Conservation (phyloP, 202 grass and related monocot genomes). For the Hordeum pubiflorum region DNA sequence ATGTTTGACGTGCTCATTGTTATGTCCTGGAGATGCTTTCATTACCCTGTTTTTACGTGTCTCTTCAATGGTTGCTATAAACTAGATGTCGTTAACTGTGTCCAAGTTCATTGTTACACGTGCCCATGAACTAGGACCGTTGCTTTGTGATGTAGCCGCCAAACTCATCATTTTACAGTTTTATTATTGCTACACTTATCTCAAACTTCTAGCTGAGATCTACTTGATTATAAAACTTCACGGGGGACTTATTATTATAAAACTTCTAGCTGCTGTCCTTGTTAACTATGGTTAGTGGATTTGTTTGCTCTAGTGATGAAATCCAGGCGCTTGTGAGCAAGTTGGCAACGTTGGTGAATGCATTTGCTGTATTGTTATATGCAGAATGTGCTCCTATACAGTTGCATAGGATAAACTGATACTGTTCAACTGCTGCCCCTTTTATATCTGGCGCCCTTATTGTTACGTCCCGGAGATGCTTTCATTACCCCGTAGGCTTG, state of each 20-base stretch:
- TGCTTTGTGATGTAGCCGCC: not conserved
- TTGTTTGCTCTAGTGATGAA: not conserved
- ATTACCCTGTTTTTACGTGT: no score
- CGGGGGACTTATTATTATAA: constrained; percentile 18
- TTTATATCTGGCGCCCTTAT: not conserved
- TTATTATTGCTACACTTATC: not conserved
- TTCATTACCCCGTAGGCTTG: not conserved
- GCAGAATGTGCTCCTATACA: not conserved
- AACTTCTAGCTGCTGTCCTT: no score
- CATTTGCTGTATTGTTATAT: not conserved
- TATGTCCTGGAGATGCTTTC: not conserved
- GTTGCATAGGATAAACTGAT: not conserved
- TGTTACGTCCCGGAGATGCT: not conserved
- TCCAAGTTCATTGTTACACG: not conserved
- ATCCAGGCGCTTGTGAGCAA: not conserved
- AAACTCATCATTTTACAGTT: not conserved
- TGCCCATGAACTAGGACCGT: not conserved
- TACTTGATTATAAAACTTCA: constrained; percentile 25
- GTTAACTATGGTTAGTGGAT: not conserved
- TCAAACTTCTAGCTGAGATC: constrained; percentile 7
- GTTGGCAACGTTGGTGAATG: not conserved
- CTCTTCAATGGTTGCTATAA: not conserved
- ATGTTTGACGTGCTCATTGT: not conserved
- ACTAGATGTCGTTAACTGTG: not conserved
- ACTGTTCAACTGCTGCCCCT: not conserved